phyloP scores from a whole-genome alignment of 208 protist genomes.

The Crithidia brevicula region DNA sequence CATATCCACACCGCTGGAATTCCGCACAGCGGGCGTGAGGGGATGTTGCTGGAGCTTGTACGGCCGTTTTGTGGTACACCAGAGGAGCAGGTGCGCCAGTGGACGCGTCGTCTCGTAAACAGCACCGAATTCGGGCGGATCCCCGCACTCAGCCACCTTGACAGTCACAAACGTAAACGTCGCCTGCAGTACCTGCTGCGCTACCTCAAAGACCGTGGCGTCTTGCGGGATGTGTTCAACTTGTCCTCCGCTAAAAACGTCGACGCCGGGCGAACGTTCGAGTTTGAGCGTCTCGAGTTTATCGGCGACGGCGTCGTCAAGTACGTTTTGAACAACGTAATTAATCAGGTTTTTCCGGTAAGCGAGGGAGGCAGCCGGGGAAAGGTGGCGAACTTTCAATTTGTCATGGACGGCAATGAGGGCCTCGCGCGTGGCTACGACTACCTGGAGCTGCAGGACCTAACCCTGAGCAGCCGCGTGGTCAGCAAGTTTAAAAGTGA shows the following conservation, averaged over 20 bases:
- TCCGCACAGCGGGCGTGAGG: constrained; percentile 76
- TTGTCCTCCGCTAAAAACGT: constrained; percentile 26
- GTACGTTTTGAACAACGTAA: constrained; percentile 81
- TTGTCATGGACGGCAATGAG: constrained; percentile 91
- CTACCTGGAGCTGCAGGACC: constrained; percentile 75
- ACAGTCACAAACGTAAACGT: constrained; percentile 72
- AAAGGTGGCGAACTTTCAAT: constrained; percentile 73
- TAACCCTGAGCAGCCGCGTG: constrained; percentile 70
- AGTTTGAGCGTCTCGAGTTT: constrained; percentile 91
- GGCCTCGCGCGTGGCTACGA: constrained; percentile 85
- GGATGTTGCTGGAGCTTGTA: constrained; percentile 80
- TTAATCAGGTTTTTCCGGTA: constrained; percentile 71
- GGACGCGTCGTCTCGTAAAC: constrained; percentile 67
- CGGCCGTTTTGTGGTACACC: constrained; percentile 82
- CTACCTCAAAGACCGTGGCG: constrained; percentile 73
- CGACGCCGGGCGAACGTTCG: constrained; percentile 67
- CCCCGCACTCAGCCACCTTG: constrained; percentile 66
- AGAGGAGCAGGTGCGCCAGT: constrained; percentile 75
- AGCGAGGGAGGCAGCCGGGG: constrained; percentile 73
- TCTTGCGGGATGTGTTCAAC: constrained; percentile 79
- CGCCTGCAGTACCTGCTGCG: constrained; percentile 80
- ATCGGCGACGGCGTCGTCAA: constrained; percentile 90
- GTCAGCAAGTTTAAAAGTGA: constrained; percentile 94
- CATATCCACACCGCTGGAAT: constrained; percentile 63
- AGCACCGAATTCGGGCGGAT: constrained; percentile 63